Base-by-base conservation (phyloP, 2,329 filamentous ascomycete species). In the Colletotrichum camelliae region DNA sequence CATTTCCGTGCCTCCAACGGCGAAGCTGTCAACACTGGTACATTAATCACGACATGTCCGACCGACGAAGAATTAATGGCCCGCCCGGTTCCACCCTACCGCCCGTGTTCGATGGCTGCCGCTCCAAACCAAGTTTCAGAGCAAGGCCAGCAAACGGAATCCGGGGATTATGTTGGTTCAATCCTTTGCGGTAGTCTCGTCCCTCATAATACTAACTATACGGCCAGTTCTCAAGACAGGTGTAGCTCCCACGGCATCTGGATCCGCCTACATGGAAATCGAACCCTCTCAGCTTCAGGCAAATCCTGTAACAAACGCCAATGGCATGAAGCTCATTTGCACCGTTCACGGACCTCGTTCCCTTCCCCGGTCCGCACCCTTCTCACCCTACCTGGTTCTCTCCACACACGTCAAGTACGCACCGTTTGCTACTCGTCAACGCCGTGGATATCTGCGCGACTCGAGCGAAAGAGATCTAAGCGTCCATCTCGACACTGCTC, bases 401-500 rank as follows among this genome's bases (percentile, higher is more conserved):
- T 95, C 94, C 16, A 97, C 96, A 4, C 95, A 98, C 80, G 94
- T 99, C 82, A 99, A 98, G 86, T 98, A 98, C 83, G 96, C 97
- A 1, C 96, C 97, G 0, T 99, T 99, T 82, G 96, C 97, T 4
- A 95, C 95, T 7, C 91, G 94, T 74, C 91, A 94, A 80, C 91
- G 97, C 75, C 91, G 94, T 82, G 95, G 96, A 15, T 98, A 98
- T 83, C 87, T 98, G 27, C 93, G 96, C 62, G 96, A 98, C 83
- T 89, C 93, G 18, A 93, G 91, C 77, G 97, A 99, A 86, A 91
- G 96, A 67, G 97, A 99, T 82, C 89, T 99, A 3, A 95, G 95
- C 15, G 94, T 96, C 13, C 96, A 98, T 83, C 88, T 99, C 4
- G 96, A 98, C 84, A 96, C 95, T 18, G 96, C 97, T 31, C 88